Evolutionary conservation across 106 monocot species (phyloP), one percentile per base, ranked within the genome.

Genomic region (Triglochin maritima): DNA sequence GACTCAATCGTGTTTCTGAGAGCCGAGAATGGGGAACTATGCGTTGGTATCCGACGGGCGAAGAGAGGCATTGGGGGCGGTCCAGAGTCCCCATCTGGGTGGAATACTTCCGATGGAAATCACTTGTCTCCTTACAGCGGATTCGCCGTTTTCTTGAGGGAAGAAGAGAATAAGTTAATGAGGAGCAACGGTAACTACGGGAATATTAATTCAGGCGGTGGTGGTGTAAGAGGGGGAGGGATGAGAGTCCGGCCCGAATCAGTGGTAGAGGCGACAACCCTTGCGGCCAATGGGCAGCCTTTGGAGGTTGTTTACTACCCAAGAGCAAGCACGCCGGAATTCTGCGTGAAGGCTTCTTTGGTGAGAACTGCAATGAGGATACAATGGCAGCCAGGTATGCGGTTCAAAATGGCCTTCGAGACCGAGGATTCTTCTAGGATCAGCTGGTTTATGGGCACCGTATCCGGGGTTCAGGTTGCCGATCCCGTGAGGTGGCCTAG

Each of bases 401-500:
- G 77, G 49, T 77, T 77, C 48, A 77, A 77, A 57, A 77, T 77
- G 77, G 77, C 77, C 7, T 77, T 77, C 9, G 77, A 77, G 48
- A 77, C 77, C 0, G 77, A 77, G 54, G 77, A 70, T 10, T 77
- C 77, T 13, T 77, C 77, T 1, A 63, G 77, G 47, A 77, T 77
- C 48, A 77, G 77, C 69, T 77, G 77, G 77, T 77, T 77, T 44
- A 77, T 77, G 77, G 77, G 77, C 42, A 77, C 77, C 52, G 58
- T 77, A 13, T 77, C 77, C 2, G 46, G 61, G 10, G 70, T 77
- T 47, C 77, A 77, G 47, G 52, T 56, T 57, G 56, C 77, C 2
- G 77, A 77, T 45, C 77, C 77, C 47, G 43, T 77, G 9, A 63
- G 70, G 4, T 77, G 77, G 70, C 70, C 77, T 43, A 56, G 70